Conservation (phyloP, 2,329 filamentous ascomycete genomes). For the Aphanoascus verrucosus region DNA sequence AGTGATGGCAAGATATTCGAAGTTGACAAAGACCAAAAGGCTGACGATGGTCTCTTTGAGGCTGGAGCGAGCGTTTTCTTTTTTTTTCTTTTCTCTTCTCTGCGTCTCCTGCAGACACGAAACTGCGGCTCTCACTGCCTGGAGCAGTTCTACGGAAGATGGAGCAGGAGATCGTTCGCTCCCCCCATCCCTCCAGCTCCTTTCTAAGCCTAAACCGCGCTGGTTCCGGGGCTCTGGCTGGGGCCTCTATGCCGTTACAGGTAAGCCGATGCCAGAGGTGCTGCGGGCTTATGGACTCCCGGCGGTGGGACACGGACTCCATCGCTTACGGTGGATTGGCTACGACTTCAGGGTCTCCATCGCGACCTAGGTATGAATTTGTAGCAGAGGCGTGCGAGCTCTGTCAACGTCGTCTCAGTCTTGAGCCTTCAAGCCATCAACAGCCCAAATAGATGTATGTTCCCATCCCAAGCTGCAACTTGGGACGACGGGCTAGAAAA, state of each 20-base stretch:
- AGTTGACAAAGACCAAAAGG: no score
- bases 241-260: background rate
- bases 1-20: no score
- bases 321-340: background rate
- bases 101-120: constrained; percentile 2
- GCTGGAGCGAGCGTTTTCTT: background rate
- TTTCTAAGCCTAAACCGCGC: background rate
- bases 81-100: background rate
- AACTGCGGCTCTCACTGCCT: constrained; percentile 3
- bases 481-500: no score
- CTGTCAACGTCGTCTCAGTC: background rate
- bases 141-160: background rate
- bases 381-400: background rate
- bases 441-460: no score
- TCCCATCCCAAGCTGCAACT: no score
- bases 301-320: background rate
- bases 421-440: background rate
- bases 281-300: background rate
- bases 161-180: background rate
- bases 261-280: background rate
- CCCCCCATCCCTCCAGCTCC: background rate
- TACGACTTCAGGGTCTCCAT: background rate
- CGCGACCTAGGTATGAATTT: background rate
- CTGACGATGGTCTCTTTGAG: background rate
- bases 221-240: background rate